Conservation (phyloP, 108 stramenopile genomes). For the Asterionellopsis glacialis region DNA sequence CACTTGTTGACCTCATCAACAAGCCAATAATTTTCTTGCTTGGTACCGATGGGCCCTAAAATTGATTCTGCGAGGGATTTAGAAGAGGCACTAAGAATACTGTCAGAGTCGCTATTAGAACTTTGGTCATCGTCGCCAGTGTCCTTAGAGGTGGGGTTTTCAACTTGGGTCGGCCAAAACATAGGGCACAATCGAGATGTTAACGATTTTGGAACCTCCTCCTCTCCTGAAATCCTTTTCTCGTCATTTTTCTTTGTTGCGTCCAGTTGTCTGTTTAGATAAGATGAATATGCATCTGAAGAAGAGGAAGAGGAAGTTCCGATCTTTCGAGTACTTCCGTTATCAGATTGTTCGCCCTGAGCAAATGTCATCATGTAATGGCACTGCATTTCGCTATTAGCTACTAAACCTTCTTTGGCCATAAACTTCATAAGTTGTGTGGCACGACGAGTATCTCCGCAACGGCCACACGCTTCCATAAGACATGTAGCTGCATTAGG, state of each 20-base stretch:
- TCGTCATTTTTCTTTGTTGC: conserved; percentile 7
- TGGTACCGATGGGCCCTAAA: no score
- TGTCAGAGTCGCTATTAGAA: neutral
- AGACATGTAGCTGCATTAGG: conserved; percentile 66
- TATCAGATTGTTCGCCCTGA: conserved; percentile 5
- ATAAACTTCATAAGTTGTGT: conserved; percentile 71
- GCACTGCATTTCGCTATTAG: conserved; percentile 63
- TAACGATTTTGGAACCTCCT: neutral
- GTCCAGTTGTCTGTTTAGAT: conserved; percentile 21
- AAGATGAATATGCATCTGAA: conserved; percentile 33
- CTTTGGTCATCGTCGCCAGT: neutral
- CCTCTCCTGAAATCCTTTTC: neutral
- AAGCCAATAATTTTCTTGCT: no score
- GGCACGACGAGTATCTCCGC: conserved; percentile 72
- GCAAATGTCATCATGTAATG: conserved; percentile 73
- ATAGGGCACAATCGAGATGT: no score
- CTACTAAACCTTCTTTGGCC: conserved; percentile 62
- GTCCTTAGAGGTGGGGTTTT: no score
- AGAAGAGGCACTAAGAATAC: neutral
- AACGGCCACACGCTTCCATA: conserved; percentile 84
- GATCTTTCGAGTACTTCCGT: neutral
- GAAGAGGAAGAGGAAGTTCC: neutral
- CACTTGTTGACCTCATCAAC: no score
- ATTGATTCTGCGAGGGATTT: no score
- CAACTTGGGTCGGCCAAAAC: no score